Evolutionary conservation across 225 moss, liverwort and hornwort genomes (phyloP).

Genomic region (Antitrichia curtipendula): DNA sequence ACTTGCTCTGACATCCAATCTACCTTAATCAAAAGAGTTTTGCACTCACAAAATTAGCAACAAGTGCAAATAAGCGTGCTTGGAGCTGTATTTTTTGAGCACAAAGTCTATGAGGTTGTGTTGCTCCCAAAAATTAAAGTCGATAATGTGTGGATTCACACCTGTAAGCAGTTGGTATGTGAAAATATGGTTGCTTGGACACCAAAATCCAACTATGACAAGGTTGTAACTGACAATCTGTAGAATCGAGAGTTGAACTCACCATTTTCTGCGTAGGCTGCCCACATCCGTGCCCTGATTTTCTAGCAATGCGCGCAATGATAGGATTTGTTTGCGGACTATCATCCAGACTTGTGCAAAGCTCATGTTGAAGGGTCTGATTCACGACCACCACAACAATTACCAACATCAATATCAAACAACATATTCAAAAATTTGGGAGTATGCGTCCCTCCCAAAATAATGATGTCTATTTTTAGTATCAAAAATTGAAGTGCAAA

Average conservation of each 20-base stretch:
- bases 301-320: constrained; percentile 62
- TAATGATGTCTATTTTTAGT: too few relatives aligned
- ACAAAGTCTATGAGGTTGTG: background rate
- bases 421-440: too few relatives aligned
- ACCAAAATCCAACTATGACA: background rate
- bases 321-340: constrained; percentile 46
- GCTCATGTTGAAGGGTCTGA: constrained; percentile 38
- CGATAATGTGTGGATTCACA: background rate
- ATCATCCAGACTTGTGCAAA: constrained; percentile 28
- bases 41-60: background rate
- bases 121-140: background rate
- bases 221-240: background rate
- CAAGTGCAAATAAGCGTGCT: background rate
- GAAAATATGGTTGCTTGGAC: background rate
- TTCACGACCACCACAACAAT: background rate
- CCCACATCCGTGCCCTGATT: constrained; percentile 87
- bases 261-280: constrained; percentile 76
- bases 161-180: background rate
- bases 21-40: background rate
- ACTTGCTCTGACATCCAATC: background rate
- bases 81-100: background rate
- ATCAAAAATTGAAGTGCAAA: too few relatives aligned
- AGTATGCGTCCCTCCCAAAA: too few relatives aligned
- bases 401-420: background rate
- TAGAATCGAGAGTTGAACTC: background rate